Evolutionary conservation across 805 yeast genomes (phyloP).

Genomic region (Cyberlindnera veronae): DNA sequence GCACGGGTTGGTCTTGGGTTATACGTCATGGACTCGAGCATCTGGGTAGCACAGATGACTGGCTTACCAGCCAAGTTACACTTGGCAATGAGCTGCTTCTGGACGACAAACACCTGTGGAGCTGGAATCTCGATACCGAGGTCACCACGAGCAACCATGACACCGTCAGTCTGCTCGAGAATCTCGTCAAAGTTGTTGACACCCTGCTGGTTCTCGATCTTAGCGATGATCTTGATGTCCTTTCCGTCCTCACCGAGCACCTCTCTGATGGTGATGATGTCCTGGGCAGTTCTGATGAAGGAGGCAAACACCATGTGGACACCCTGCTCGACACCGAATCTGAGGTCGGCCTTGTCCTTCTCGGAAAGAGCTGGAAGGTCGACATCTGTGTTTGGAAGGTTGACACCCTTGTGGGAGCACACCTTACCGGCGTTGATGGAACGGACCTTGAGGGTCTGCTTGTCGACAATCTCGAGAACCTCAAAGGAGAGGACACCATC

Average conservation of each 20-base stretch:
- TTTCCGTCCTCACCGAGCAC: constrained; percentile 97
- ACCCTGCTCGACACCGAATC: constrained; percentile 94
- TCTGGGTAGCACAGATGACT: constrained; percentile 98
- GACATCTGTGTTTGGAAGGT: constrained; percentile 98
- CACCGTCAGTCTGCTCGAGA: constrained; percentile 93
- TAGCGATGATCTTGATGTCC: constrained; percentile 92
- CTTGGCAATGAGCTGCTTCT: constrained; percentile 98
- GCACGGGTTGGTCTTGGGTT: constrained; percentile 99
- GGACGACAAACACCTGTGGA: constrained; percentile 96
- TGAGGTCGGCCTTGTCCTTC: constrained; percentile 89
- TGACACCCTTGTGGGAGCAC: constrained; percentile 98
- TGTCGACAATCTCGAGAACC: constrained; percentile 81
- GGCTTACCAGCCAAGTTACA: constrained; percentile 99
- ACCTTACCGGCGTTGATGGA: constrained; percentile 94
- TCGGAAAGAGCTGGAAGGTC: constrained; percentile 97
- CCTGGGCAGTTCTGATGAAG: constrained; percentile 92
- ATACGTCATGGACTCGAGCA: constrained; percentile 99
- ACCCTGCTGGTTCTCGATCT: constrained; percentile 99
- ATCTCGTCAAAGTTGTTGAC: constrained; percentile 99
- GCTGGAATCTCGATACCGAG: constrained; percentile 99
- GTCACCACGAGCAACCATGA: constrained; percentile 99
- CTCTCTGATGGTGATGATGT: constrained; percentile 83
- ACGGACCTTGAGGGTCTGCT: constrained; percentile 75
- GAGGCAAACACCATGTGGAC: constrained; percentile 99
- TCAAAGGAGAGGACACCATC: constrained; percentile 97